Conservation (phyloP, 805 yeast genomes). For the Metschnikowia henanensis region DNA sequence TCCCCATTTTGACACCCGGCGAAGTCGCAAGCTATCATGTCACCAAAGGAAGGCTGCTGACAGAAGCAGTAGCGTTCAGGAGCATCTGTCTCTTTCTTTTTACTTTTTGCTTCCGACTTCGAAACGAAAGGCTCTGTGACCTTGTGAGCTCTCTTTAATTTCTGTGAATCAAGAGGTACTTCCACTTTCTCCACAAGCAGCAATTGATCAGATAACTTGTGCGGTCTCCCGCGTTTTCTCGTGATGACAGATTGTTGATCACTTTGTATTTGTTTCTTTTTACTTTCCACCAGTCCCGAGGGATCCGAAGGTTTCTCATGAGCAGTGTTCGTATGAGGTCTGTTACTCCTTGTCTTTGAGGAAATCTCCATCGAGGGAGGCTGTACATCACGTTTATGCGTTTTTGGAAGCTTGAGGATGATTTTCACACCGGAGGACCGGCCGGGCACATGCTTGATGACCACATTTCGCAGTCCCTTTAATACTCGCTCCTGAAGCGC, state of each 20-base stretch:
- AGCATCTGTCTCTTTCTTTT: conserved; percentile 3
- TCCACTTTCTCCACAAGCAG: no score
- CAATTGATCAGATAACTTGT: no score
- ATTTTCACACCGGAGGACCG: conserved; percentile 15
- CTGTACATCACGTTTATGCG: neutral
- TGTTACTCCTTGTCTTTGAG: no score
- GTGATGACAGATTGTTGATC: no score
- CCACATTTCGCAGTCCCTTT: conserved; percentile 15
- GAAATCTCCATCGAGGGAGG: neutral
- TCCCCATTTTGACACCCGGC: conserved; percentile 43
- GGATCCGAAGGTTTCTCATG: no score
- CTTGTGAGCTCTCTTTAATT: no score
- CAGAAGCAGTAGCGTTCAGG: conserved; percentile 24
- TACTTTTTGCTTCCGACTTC: neutral
- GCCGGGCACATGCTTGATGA: conserved; percentile 14
- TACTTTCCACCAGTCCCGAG: no score
- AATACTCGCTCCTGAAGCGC: conserved; percentile 30
- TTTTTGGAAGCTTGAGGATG: conserved; percentile 14
- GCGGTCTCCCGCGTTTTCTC: no score
- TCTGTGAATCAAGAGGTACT: no score
- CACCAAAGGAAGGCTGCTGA: conserved; percentile 29
- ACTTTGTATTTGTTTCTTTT: no score
- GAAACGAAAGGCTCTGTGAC: no score
- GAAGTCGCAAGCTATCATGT: conserved; percentile 31
- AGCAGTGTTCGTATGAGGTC: no score